Conservation (phyloP, 331 rosid genomes). For the Malus hybrid region DNA sequence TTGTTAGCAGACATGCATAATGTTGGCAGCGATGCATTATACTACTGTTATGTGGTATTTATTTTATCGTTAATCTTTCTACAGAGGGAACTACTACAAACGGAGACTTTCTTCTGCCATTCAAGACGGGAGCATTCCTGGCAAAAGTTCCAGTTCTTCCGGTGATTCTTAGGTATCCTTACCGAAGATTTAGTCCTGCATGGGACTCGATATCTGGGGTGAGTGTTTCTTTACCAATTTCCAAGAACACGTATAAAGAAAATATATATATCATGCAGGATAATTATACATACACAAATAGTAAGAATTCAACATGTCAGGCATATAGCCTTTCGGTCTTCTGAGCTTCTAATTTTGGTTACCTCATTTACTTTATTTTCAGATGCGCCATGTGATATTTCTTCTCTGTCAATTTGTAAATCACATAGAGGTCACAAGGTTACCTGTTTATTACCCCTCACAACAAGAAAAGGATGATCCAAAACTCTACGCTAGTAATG, state of each 20-base stretch:
- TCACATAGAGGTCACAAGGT: constrained; percentile 59
- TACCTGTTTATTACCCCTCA: constrained; percentile 77
- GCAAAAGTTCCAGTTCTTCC: constrained; percentile 80
- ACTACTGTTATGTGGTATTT: not conserved
- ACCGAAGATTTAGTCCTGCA: constrained; percentile 83
- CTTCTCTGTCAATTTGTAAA: constrained; percentile 94
- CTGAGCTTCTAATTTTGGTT: not conserved
- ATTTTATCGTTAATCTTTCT: constrained; percentile 3
- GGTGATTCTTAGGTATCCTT: constrained; percentile 71
- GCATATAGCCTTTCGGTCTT: not conserved
- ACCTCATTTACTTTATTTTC: constrained; percentile 20
- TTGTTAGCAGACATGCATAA: not conserved
- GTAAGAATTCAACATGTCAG: not conserved
- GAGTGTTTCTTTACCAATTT: constrained; percentile 15
- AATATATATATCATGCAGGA: constrained; percentile 3
- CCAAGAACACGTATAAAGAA: not conserved
- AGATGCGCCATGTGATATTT: constrained; percentile 84
- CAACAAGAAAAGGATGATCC: constrained; percentile 89
- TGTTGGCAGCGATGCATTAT: not conserved
- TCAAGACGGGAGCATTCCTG: constrained; percentile 92
- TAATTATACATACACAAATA: not conserved
- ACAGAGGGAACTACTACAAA: constrained; percentile 98
- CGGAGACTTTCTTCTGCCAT: constrained; percentile 90
- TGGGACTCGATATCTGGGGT: constrained; percentile 99
- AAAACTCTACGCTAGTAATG: constrained; percentile 61